Conservation (phyloP, 1,139 yeast genomes). For the Dujonia santamariae region DNA sequence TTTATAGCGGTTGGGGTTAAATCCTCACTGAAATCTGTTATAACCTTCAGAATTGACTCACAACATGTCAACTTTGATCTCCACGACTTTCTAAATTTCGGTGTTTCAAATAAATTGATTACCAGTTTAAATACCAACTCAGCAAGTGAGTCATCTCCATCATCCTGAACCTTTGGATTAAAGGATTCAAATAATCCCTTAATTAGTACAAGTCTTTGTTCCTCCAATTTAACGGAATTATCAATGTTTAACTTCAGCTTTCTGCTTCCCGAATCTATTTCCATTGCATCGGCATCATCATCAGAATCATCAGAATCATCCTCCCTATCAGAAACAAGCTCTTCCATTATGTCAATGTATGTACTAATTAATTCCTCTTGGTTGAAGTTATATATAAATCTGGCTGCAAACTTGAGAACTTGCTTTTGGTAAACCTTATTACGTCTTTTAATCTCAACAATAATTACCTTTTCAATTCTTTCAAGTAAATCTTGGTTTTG, state of each 20-base stretch:
- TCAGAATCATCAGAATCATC: conserved; percentile 24
- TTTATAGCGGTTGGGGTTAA: background rate
- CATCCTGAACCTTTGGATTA: conserved; percentile 16
- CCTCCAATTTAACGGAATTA: conserved; percentile 33
- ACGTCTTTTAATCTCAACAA: conserved; percentile 63
- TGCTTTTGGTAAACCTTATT: conserved; percentile 62
- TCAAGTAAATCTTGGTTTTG: conserved; percentile 29
- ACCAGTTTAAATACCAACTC: conserved; percentile 21
- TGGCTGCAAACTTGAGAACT: conserved; percentile 49
- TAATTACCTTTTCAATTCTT: conserved; percentile 41
- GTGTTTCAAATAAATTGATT: conserved; percentile 22
- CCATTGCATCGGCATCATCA: conserved; percentile 25
- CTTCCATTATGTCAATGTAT: conserved; percentile 36
- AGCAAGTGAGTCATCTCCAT: conserved; percentile 18
- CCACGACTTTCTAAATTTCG: conserved; percentile 51
- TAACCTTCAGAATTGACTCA: conserved; percentile 31
- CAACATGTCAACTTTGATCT: conserved; percentile 47
- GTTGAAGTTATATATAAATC: conserved; percentile 44
- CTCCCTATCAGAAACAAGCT: conserved; percentile 32
- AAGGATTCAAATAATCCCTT: conserved; percentile 31
- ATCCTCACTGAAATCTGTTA: conserved; percentile 10
- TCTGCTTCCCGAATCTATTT: conserved; percentile 14
- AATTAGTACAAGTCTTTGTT: conserved; percentile 30
- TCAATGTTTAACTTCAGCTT: conserved; percentile 11
- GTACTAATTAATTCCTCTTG: conserved; percentile 33